Conservation (phyloP, 1,284 basidiomycete species). For the Ganoderma meredithae region DNA sequence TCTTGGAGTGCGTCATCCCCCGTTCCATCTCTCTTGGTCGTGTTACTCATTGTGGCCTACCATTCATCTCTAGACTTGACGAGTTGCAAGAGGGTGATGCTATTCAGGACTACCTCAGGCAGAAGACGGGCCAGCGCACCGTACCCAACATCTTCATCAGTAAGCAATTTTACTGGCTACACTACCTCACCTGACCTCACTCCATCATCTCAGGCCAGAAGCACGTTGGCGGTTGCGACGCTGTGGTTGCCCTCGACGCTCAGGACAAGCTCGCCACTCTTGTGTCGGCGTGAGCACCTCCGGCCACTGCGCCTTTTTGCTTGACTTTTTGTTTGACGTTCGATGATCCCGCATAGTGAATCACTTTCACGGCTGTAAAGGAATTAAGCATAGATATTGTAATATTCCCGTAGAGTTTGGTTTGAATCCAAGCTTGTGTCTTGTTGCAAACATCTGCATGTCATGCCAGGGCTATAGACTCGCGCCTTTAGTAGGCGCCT, state of each 20-base stretch:
- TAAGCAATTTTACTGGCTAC: conserved; percentile 44
- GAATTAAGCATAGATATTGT: background rate
- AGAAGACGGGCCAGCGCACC: conserved; percentile 67
- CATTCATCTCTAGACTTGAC: conserved; percentile 45
- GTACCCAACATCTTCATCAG: conserved; percentile 78
- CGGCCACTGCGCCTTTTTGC: background rate
- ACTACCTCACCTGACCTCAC: background rate
- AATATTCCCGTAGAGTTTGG: background rate
- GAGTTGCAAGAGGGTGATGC: conserved; percentile 58
- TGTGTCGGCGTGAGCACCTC: conserved; percentile 38
- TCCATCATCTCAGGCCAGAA: conserved; percentile 50
- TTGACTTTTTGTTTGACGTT: background rate
- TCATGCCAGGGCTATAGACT: too few relatives aligned
- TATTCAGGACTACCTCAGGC: conserved; percentile 66
- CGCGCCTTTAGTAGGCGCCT: background rate
- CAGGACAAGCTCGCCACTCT: conserved; percentile 40
- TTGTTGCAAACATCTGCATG: background rate
- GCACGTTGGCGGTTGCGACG: conserved; percentile 58
- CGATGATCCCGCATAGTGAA: background rate
- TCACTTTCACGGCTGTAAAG: conserved; percentile 7
- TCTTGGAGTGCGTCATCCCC: conserved; percentile 62
- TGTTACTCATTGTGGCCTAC: background rate
- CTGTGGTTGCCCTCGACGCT: conserved; percentile 37
- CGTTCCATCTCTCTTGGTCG: background rate
- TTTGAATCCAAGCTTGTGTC: background rate